Evolutionary conservation across 176 grass and related monocot genomes (phyloP), one percentile per base, ranked within the genome.

Genomic region (Zoysia pacifica): DNA sequence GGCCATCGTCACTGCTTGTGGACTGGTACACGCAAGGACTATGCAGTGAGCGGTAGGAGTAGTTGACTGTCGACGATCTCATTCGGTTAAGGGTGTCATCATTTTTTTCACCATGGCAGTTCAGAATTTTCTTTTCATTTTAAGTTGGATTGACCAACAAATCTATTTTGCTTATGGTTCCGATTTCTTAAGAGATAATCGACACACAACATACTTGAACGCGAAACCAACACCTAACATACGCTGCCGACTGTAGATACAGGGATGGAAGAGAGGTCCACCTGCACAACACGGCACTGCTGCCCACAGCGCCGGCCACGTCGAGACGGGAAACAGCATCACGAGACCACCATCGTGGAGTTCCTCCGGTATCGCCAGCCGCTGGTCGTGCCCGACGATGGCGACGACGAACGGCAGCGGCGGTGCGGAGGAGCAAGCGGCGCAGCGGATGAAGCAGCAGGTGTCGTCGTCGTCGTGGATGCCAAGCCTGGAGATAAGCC

Each of bases 401-500:
- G 42, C 83, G 60, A 43, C 42, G 20, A 64, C 63, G 70, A 64
- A 61, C 13, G 44, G 69, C 79, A 52, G 61, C 80, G 20, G 64
- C 40, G 55, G 65, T 1, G 41, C 64, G 44, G 87, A 72, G 44
- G 87, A 72, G 37, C 72, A 72, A 67, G 72, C 69, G 28, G 28
- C 28, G 28, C 28, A 28, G n/a, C 62, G 65, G 65, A 66, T 36
- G 70, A 81, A 59, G 35, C 82, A 86, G 71, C 50, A 60, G 70
- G 79, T 66, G 47, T 50, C 69, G 76, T 40, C 44, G 64, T 11
- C 48, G 38, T 86, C 89, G 48, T 90, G 35, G 74, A 37, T 75
- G 55, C 95, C 96, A 58, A 86, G 76, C 86, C 88, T 99, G 76
- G 96, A 99, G 77, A 95, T 99, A 28, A 89, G 92, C 78, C 73